Percentiles rank a stretch among this genome's conserved stretches.
phyloP scores from a whole-genome alignment of 306 rosid genomes.

The Quercus variabilis region DNA sequence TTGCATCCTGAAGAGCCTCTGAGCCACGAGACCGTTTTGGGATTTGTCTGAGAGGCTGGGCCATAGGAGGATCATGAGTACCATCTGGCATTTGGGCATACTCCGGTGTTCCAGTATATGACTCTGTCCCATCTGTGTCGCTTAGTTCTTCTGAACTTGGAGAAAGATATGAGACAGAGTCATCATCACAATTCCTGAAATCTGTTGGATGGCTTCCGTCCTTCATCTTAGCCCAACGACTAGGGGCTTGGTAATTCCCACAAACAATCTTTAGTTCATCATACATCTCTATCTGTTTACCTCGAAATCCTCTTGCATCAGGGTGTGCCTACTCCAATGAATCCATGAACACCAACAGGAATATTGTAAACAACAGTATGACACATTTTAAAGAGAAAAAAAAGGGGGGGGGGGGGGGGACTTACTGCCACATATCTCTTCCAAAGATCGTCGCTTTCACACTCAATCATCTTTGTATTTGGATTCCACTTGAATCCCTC shows the following conservation, averaged over 20 bases:
- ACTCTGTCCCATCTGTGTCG: slow-evolving; percentile 68
- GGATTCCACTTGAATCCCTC: slow-evolving; percentile 80
- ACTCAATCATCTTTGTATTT: slow-evolving; percentile 53
- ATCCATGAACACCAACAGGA: slow-evolving; percentile 18
- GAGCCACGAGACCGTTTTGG: slow-evolving; percentile 59
- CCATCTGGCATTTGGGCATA: slow-evolving; percentile 58
- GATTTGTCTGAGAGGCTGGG: slow-evolving; percentile 44
- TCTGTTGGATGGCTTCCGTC: slow-evolving; percentile 41
- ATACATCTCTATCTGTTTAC: slow-evolving; percentile 75
- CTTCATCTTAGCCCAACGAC: slow-evolving; percentile 64
- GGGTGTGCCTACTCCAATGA: slow-evolving; percentile 61
- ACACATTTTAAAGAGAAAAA: background rate
- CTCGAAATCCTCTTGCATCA: slow-evolving; percentile 60
- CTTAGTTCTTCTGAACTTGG: slow-evolving; percentile 57
- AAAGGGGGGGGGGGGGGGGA: background rate
- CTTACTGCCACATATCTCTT: slow-evolving; percentile 65
- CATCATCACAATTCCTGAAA: slow-evolving; percentile 51
- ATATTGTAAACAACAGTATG: slow-evolving; percentile 1
- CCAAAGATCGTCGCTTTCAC: slow-evolving; percentile 67
- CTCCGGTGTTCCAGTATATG: slow-evolving; percentile 55
- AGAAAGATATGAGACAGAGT: slow-evolving; percentile 63
- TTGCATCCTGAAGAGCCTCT: slow-evolving; percentile 64
- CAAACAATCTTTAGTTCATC: slow-evolving; percentile 83
- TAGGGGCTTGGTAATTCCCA: slow-evolving; percentile 76
- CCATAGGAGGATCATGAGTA: slow-evolving; percentile 51